Evolutionary conservation across 2,329 filamentous ascomycete species (phyloP).

Genomic region (Pseudofabraea citricarpa): DNA sequence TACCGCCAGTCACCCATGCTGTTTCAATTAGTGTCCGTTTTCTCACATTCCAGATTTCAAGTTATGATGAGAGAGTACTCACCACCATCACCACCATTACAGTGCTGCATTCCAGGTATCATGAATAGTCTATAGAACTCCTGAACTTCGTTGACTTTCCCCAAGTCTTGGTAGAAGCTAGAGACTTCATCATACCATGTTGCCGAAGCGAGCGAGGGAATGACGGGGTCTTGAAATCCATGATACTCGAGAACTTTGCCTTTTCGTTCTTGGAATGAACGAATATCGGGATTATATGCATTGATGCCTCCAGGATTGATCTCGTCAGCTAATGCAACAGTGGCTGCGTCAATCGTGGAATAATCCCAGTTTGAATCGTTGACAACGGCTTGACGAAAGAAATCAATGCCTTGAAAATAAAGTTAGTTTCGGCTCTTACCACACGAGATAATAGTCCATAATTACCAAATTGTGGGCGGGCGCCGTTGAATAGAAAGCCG

Average conservation of each 20-base stretch:
- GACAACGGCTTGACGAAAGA: slow-evolving; percentile 41
- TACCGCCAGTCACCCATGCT: background rate
- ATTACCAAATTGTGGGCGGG: background rate
- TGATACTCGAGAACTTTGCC: slow-evolving; percentile 15
- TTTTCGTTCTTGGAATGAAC: slow-evolving; percentile 8
- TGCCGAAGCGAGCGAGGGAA: slow-evolving; percentile 36
- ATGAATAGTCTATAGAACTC: slow-evolving; percentile 44
- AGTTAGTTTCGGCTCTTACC: slow-evolving; percentile 20
- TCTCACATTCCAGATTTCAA: background rate
- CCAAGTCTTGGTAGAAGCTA: background rate
- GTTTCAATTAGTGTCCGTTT: background rate
- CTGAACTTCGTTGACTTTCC: background rate
- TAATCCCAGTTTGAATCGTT: slow-evolving; percentile 33
- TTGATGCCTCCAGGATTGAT: slow-evolving; percentile 10
- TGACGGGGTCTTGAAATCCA: slow-evolving; percentile 9
- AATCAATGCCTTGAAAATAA: slow-evolving; percentile 38
- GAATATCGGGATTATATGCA: slow-evolving; percentile 11
- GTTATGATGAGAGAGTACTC: background rate
- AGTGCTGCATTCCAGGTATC: slow-evolving; percentile 45
- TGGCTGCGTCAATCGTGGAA: slow-evolving; percentile 31
- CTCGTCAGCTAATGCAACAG: slow-evolving; percentile 24
- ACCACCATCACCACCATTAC: slow-evolving; percentile 31
- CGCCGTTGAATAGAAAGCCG: background rate
- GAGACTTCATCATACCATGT: background rate
- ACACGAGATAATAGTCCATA: background rate